These are phyloP conservation scores for Dothiorella sarmentorum DNA, from an alignment of 2,329 filamentous ascomycete species.

Conservation along the genomic window DNA sequence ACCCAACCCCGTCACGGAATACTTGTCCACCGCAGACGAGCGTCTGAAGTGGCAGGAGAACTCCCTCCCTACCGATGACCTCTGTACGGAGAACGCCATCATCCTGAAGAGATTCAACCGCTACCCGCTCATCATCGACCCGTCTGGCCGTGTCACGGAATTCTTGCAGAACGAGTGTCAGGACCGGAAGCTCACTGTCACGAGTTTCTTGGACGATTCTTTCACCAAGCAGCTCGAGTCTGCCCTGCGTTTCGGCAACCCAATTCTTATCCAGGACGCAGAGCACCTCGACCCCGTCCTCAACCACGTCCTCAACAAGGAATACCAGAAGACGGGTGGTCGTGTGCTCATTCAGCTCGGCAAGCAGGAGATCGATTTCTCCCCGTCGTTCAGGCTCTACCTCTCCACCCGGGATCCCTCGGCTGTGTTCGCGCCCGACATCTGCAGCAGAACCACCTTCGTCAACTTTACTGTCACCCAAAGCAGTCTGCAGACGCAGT, in stretches of 20 bases:
- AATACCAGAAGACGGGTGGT: constrained; percentile 97
- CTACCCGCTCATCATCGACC: constrained; percentile 97
- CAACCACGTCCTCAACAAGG: constrained; percentile 98
- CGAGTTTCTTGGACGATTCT: constrained; percentile 95
- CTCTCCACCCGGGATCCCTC: constrained; percentile 95
- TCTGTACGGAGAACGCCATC: constrained; percentile 98
- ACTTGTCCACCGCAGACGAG: constrained; percentile 93
- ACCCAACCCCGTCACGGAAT: constrained; percentile 92
- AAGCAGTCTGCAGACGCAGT: constrained; percentile 97
- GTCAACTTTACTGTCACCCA: constrained; percentile 99
- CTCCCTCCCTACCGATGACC: constrained; percentile 86
- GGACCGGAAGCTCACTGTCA: constrained; percentile 88
- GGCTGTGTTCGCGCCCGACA: constrained; percentile 89
- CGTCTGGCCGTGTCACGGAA: constrained; percentile 88
- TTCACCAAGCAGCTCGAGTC: constrained; percentile 98
- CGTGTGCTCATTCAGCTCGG: constrained; percentile 97
- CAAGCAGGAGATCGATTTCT: constrained; percentile 99
- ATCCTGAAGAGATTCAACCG: constrained; percentile 97
- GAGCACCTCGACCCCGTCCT: constrained; percentile 96
- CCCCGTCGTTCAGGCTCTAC: constrained; percentile 91
- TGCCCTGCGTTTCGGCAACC: constrained; percentile 94
- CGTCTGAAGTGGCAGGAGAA: constrained; percentile 93
- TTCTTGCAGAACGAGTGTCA: constrained; percentile 95
- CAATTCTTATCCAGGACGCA: constrained; percentile 96
- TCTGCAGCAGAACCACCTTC: constrained; percentile 97